phyloP scores from a whole-genome alignment of 768 basidiomycete species.

The Pisolithus microcarpus region DNA sequence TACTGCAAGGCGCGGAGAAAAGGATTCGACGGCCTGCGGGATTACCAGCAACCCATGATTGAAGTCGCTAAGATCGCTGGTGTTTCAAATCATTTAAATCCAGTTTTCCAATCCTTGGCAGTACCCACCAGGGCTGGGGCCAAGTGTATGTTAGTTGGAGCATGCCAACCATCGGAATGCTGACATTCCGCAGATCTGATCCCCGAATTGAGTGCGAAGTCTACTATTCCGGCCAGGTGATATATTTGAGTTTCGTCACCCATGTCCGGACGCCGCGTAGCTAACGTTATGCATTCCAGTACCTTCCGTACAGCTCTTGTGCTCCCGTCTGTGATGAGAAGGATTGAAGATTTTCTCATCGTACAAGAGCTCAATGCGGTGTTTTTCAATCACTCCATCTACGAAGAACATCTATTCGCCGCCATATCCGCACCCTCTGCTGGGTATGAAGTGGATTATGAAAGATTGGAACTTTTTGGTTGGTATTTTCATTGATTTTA shows the following conservation, averaged over 20 bases:
- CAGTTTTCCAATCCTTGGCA: slow-evolving; percentile 36
- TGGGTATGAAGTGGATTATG: slow-evolving; percentile 68
- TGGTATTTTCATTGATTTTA: slow-evolving; percentile 11
- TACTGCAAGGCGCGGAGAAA: slow-evolving; percentile 58
- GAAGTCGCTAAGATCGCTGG: slow-evolving; percentile 52
- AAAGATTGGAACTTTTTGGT: slow-evolving; percentile 82
- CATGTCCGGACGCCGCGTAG: slow-evolving; percentile 12
- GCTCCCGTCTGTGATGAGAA: slow-evolving; percentile 65
- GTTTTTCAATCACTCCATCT: slow-evolving; percentile 56
- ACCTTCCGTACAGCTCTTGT: slow-evolving; percentile 61
- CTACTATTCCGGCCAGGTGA: slow-evolving; percentile 68
- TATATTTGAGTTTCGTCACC: slow-evolving; percentile 16
- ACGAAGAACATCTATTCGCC: slow-evolving; percentile 51
- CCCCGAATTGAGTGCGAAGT: slow-evolving; percentile 73
- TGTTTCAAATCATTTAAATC: slow-evolving; percentile 53
- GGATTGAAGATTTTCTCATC: slow-evolving; percentile 68
- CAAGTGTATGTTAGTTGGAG: slow-evolving; percentile 41
- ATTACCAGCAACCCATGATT: slow-evolving; percentile 64
- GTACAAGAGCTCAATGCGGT: slow-evolving; percentile 72
- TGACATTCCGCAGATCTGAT: slow-evolving; percentile 55
- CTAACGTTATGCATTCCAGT: slow-evolving; percentile 33
- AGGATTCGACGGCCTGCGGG: slow-evolving; percentile 52
- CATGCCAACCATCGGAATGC: slow-evolving; percentile 19
- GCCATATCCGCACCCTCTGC: slow-evolving; percentile 70
- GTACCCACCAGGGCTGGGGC: slow-evolving; percentile 35